Conservation (phyloP, 2,329 filamentous ascomycete species). For the Periglandula ipomoeae region DNA sequence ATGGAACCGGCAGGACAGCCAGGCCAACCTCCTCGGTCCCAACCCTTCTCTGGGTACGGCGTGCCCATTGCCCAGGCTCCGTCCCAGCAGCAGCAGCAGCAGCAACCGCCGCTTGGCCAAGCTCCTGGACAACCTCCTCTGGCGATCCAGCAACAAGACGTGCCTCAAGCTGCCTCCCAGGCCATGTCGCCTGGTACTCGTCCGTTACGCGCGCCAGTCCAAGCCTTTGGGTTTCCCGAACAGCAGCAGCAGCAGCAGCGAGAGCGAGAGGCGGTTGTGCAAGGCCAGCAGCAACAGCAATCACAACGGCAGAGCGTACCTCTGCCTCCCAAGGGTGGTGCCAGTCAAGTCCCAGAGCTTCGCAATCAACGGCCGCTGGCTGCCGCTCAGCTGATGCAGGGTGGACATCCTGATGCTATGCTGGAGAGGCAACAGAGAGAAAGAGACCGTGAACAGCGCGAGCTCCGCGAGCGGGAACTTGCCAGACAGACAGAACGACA, state of each 20-base stretch:
- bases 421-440: conserved; percentile 13
- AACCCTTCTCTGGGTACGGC: conserved; percentile 33
- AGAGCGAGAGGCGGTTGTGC: conserved; percentile 9
- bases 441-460: conserved; percentile 12
- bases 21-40: conserved; percentile 21
- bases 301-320: conserved; percentile 7
- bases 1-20: conserved; percentile 25
- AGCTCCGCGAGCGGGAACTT: conserved; percentile 10
- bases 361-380: conserved; percentile 9
- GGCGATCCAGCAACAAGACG: conserved; percentile 26
- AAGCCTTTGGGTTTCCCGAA: conserved; percentile 36
- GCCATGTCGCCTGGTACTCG: conserved; percentile 37
- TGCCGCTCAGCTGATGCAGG: conserved; percentile 5
- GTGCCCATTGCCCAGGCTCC: conserved; percentile 37
- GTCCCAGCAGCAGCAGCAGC: conserved; percentile 13
- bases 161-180: conserved; percentile 29
- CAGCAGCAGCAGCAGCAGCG: conserved; percentile 18
- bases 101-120: conserved; percentile 12
- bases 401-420: conserved; percentile 6
- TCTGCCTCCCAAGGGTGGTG: conserved; percentile 2
- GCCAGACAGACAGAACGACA: conserved; percentile 17
- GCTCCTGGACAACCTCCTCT: conserved; percentile 17
- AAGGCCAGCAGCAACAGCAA: conserved; percentile 16
- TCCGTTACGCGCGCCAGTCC: conserved; percentile 33
- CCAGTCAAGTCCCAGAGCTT: conserved; percentile 6